phyloP scores from a whole-genome alignment of 2,329 filamentous ascomycete genomes.

The Sclerotinia spermophila region DNA sequence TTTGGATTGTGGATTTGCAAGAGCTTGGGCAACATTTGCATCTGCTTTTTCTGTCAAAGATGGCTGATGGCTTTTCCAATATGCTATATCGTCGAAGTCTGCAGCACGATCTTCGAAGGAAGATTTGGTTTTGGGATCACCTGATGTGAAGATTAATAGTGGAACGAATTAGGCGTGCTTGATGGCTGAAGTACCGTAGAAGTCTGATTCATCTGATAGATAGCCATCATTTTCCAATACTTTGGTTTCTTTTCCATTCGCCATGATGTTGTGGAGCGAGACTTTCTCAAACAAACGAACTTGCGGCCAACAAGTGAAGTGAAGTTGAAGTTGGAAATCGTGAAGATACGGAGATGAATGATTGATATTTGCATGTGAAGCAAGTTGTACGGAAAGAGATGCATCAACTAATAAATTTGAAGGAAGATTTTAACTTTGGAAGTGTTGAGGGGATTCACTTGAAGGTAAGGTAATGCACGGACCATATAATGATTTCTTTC shows the following conservation, averaged over 20 bases:
- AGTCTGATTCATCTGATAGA: slow-evolving; percentile 48
- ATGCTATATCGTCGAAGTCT: slow-evolving; percentile 49
- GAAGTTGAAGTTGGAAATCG: neutral
- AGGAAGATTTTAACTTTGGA: neutral
- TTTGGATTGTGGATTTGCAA: slow-evolving; percentile 14
- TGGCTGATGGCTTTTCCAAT: slow-evolving; percentile 43
- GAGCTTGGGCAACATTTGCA: slow-evolving; percentile 24
- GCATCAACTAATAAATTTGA: neutral
- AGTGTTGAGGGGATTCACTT: slow-evolving; percentile 6
- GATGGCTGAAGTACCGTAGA: slow-evolving; percentile 47
- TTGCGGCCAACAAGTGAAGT: neutral
- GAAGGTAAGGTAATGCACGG: neutral
- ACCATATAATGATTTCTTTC: neutral
- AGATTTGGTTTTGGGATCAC: slow-evolving; percentile 49
- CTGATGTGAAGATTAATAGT: slow-evolving; percentile 41
- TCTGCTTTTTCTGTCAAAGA: slow-evolving; percentile 39
- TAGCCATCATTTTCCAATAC: slow-evolving; percentile 20
- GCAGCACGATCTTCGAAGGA: slow-evolving; percentile 49
- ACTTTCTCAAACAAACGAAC: neutral
- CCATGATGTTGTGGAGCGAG: slow-evolving; percentile 21
- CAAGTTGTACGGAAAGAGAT: neutral
- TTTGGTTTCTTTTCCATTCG: slow-evolving; percentile 17
- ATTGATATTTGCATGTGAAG: neutral
- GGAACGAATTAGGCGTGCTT: slow-evolving; percentile 4
- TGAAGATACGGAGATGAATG: neutral